Percentiles rank a stretch among this genome's conserved stretches.
Conservation (phyloP, 2,329 filamentous ascomycete species). For the Coleophoma eucalyptorum region DNA sequence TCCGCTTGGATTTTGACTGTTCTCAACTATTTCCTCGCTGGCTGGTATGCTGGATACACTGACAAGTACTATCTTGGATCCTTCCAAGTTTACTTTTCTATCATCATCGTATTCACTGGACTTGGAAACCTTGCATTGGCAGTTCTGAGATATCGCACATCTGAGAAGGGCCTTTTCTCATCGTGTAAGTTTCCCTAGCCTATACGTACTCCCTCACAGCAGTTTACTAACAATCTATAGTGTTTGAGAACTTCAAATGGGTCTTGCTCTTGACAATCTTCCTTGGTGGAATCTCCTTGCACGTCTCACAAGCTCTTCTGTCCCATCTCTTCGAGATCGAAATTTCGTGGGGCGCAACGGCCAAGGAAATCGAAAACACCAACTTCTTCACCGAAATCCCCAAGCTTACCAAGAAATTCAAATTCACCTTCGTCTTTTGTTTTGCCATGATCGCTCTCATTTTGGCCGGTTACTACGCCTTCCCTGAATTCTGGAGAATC, state of each 20-base stretch:
- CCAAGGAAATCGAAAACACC: constrained; percentile 56
- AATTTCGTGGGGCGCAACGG: constrained; percentile 80
- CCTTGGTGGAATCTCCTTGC: constrained; percentile 75
- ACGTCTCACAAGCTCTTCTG: constrained; percentile 73
- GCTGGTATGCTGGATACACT: constrained; percentile 72
- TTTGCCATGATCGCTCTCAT: constrained; percentile 41
- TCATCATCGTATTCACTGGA: constrained; percentile 73
- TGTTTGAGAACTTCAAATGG: constrained; percentile 67
- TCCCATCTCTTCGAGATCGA: constrained; percentile 80
- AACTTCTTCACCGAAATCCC: constrained; percentile 54
- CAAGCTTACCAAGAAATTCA: constrained; percentile 51
- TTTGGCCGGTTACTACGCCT: constrained; percentile 36
- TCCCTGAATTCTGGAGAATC: constrained; percentile 19
- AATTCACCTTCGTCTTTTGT: constrained; percentile 49
- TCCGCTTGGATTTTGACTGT: constrained; percentile 72
- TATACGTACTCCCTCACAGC: too few species aligned
- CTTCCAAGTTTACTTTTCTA: constrained; percentile 77
- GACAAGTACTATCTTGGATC: constrained; percentile 79
- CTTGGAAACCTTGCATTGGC: constrained; percentile 71
- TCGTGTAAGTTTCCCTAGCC: neutral
- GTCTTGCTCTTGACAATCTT: constrained; percentile 70
- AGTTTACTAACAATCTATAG: neutral
- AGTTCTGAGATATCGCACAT: constrained; percentile 68
- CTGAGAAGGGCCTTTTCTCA: constrained; percentile 56
- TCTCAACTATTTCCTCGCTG: constrained; percentile 71